Percentiles rank a stretch among this genome's conserved stretches.
These are phyloP conservation scores for Botrytis porri DNA, from an alignment of 2,329 filamentous ascomycete species.

Conservation along the genomic window DNA sequence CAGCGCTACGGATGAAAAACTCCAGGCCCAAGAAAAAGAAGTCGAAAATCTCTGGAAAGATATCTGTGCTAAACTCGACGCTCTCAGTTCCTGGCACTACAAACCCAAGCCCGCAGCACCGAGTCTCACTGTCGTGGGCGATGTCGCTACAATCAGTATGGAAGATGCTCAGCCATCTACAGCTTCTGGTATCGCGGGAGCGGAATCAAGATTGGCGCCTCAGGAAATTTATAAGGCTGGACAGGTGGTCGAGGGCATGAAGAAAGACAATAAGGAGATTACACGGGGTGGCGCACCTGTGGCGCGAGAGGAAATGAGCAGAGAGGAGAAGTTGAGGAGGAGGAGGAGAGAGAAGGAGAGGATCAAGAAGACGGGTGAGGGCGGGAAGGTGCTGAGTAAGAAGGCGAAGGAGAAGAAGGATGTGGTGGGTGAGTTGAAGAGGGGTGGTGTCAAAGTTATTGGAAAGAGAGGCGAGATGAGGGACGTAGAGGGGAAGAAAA, in stretches of 20 bases:
- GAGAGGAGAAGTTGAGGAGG: slow-evolving; percentile 77
- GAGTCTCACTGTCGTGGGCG: slow-evolving; percentile 81
- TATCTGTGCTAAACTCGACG: slow-evolving; percentile 76
- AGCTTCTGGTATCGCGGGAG: slow-evolving; percentile 67
- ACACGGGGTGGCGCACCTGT: slow-evolving; percentile 76
- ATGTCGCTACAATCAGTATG: slow-evolving; percentile 89
- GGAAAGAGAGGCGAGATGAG: slow-evolving; percentile 83
- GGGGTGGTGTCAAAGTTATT: slow-evolving; percentile 87
- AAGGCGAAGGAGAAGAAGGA: slow-evolving; percentile 55
- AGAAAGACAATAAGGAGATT: slow-evolving; percentile 64
- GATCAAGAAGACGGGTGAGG: slow-evolving; percentile 64
- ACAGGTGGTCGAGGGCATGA: slow-evolving; percentile 56
- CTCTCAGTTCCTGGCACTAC: slow-evolving; percentile 92
- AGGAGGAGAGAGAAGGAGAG: slow-evolving; percentile 83
- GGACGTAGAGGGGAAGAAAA: slow-evolving; percentile 78
- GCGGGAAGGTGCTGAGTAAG: slow-evolving; percentile 52
- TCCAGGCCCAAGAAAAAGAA: slow-evolving; percentile 77
- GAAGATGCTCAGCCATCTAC: slow-evolving; percentile 90
- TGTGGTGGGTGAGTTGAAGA: slow-evolving; percentile 59
- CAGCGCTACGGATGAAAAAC: slow-evolving; percentile 77
- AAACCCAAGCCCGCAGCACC: slow-evolving; percentile 81
- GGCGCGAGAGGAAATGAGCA: slow-evolving; percentile 78
- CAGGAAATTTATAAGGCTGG: slow-evolving; percentile 91
- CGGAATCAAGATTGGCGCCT: slow-evolving; percentile 76
- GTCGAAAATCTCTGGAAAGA: slow-evolving; percentile 81